phyloP scores from a whole-genome alignment of 305 asterid species.

The Rubia tinctorum region DNA sequence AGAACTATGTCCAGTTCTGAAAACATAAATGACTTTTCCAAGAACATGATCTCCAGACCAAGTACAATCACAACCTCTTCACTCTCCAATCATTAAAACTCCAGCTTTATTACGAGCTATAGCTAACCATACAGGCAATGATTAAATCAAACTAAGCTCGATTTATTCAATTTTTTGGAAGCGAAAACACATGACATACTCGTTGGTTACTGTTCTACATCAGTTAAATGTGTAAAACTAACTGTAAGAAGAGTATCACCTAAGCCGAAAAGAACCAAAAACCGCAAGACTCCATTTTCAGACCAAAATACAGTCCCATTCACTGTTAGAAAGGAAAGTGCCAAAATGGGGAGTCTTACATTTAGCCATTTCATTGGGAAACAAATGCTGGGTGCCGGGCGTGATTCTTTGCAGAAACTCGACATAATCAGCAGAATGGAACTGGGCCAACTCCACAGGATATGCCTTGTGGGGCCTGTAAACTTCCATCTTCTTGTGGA shows the following conservation, averaged over 20 bases:
- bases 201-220: background rate
- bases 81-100: slow-evolving; percentile 1
- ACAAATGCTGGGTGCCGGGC: slow-evolving; percentile 62
- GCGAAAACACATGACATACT: background rate
- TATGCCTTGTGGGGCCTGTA: slow-evolving; percentile 99
- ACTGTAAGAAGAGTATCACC: background rate
- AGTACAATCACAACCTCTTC: background rate
- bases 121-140: slow-evolving; percentile 1
- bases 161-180: background rate
- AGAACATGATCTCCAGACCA: background rate
- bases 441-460: slow-evolving; percentile 96
- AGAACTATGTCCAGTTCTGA: background rate
- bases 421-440: slow-evolving; percentile 94
- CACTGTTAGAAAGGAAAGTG: background rate
- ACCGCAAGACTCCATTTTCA: background rate
- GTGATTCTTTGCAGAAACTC: slow-evolving; percentile 88
- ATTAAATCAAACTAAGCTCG: background rate
- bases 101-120: slow-evolving; percentile 5
- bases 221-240: no score
- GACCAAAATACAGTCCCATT: background rate
- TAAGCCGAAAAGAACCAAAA: background rate
- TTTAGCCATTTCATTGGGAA: slow-evolving; percentile 55
- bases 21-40: background rate
- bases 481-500: slow-evolving; percentile 95
- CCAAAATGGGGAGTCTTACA: slow-evolving; percentile 33